Conservation (phyloP, 1,139 yeast genomes). For the Pneumocystis sp. region DNA sequence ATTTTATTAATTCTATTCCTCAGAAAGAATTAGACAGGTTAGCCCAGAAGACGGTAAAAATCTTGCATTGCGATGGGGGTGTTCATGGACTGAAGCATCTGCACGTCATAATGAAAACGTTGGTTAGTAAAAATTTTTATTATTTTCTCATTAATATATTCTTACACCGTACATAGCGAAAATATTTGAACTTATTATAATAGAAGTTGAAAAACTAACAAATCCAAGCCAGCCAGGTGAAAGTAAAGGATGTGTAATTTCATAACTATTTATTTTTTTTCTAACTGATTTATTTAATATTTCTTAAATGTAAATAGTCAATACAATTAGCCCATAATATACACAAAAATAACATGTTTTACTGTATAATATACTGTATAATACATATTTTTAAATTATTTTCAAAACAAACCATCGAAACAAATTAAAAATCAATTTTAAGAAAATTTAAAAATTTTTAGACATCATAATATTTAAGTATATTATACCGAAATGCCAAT, state of each 20-base stretch:
- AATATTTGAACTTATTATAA: constrained; percentile 53
- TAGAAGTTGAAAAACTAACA: constrained; percentile 51
- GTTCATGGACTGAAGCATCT: constrained; percentile 66
- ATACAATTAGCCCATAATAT: not conserved
- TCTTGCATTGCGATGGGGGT: constrained; percentile 44
- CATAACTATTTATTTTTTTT: constrained; percentile 10
- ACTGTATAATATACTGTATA: not conserved
- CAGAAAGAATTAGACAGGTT: constrained; percentile 32
- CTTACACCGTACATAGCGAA: constrained; percentile 17
- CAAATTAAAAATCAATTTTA: not conserved
- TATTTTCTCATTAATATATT: not conserved
- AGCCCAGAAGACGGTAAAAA: constrained; percentile 46
- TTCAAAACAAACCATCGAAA: not conserved
- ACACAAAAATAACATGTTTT: not conserved
- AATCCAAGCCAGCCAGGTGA: constrained; percentile 30
- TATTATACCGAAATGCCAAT: not conserved
- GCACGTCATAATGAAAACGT: constrained; percentile 65
- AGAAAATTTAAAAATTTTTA: not conserved
- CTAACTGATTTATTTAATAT: not conserved
- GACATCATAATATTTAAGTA: not conserved
- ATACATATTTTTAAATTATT: not conserved
- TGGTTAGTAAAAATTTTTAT: constrained; percentile 17
- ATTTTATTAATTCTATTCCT: constrained; percentile 14
- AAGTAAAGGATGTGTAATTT: constrained; percentile 25
- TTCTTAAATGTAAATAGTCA: not conserved